A percentile compares a stretch with the other conserved stretches of the same genome.
These are phyloP conservation scores for Leishmania martiniquensis DNA, from an alignment of 208 protist genomes.

Conservation along the genomic window DNA sequence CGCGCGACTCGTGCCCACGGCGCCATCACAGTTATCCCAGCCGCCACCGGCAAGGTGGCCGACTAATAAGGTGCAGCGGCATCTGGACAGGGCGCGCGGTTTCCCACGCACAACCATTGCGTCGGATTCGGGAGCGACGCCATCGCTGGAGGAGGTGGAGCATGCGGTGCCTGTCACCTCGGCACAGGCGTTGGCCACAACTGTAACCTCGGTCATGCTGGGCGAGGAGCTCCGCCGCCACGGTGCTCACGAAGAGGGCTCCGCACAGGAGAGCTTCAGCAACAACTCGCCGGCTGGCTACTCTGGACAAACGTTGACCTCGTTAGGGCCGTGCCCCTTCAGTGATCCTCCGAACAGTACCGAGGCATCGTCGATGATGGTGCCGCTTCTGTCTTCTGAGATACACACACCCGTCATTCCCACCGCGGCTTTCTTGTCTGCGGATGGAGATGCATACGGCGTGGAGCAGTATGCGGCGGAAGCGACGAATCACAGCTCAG, in stretches of 20 bases:
- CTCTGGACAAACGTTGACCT: background rate
- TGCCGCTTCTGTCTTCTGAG: background rate
- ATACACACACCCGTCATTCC: background rate
- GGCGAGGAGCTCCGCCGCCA: constrained; percentile 8
- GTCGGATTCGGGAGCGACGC: background rate
- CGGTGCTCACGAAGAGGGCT: background rate
- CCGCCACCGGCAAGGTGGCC: background rate
- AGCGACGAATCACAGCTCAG: background rate
- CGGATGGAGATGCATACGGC: background rate
- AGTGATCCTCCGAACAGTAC: background rate
- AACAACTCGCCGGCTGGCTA: background rate
- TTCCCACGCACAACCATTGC: background rate
- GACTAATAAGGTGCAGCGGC: background rate
- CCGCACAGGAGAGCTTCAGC: background rate
- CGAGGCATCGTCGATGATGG: background rate
- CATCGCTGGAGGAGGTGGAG: background rate
- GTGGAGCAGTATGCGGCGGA: background rate
- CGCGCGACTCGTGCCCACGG: background rate
- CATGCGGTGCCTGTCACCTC: background rate
- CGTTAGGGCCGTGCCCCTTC: background rate
- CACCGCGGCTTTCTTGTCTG: background rate
- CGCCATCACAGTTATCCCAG: background rate
- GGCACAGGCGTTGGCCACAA: background rate
- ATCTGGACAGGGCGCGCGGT: background rate
- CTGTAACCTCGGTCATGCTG: background rate